These are phyloP conservation scores for Cryphonectria japonica DNA, from an alignment of 2,329 filamentous ascomycete genomes.

Conservation along the genomic window DNA sequence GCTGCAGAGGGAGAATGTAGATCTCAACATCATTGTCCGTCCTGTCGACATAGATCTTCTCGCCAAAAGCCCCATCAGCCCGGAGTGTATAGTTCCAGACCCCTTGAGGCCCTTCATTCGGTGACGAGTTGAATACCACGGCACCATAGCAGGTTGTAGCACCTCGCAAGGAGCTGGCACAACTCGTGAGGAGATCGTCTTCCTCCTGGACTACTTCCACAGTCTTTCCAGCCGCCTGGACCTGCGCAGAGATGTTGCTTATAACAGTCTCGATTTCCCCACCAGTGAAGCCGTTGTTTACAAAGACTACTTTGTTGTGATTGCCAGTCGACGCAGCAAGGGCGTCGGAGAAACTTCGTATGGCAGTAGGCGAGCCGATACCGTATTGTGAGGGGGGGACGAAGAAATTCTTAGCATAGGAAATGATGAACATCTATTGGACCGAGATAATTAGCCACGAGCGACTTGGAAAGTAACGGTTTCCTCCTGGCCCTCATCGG, in stretches of 20 bases:
- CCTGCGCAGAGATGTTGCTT: slow-evolving; percentile 60
- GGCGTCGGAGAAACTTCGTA: slow-evolving; percentile 68
- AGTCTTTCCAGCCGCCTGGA: slow-evolving; percentile 43
- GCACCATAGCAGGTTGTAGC: slow-evolving; percentile 75
- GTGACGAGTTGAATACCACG: slow-evolving; percentile 71
- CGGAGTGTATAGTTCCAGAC: slow-evolving; percentile 76
- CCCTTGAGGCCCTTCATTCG: slow-evolving; percentile 55
- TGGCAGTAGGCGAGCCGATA: slow-evolving; percentile 62
- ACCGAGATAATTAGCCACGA: background rate
- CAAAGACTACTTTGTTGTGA: slow-evolving; percentile 70
- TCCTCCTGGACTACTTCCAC: slow-evolving; percentile 33
- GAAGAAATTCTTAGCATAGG: slow-evolving; percentile 81
- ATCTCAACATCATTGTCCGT: slow-evolving; percentile 66
- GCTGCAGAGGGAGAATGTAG: slow-evolving; percentile 70
- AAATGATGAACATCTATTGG: slow-evolving; percentile 55
- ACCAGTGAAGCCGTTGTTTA: slow-evolving; percentile 72
- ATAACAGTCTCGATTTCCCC: slow-evolving; percentile 77
- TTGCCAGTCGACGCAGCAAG: slow-evolving; percentile 55
- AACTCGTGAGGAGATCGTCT: slow-evolving; percentile 44
- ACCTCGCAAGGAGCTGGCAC: slow-evolving; percentile 62
- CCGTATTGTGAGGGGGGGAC: slow-evolving; percentile 77
- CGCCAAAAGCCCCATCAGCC: slow-evolving; percentile 62
- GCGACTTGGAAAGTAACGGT: background rate
- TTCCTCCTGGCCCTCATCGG: background rate
- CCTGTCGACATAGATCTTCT: slow-evolving; percentile 56